Percentiles rank a stretch among this genome's conserved stretches.
phyloP scores from a whole-genome alignment of 2,329 filamentous ascomycete genomes.

The Trichoderma sp. region DNA sequence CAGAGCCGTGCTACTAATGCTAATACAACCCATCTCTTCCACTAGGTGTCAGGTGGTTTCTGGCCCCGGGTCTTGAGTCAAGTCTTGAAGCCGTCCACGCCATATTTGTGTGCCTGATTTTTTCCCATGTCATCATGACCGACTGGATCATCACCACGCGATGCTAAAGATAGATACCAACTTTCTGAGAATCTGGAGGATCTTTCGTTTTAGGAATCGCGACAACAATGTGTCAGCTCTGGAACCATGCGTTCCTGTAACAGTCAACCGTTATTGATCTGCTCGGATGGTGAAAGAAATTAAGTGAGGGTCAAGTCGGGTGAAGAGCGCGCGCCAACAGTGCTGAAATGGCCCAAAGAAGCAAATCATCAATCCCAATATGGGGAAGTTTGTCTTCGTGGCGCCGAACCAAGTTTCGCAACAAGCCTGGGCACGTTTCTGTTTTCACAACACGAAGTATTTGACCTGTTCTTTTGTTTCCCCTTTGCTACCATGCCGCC shows the following conservation, averaged over 20 bases:
- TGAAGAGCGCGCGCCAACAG: slow-evolving; percentile 20
- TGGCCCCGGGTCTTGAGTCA: not conserved
- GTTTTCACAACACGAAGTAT: not conserved
- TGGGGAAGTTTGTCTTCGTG: slow-evolving; percentile 12
- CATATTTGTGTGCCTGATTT: not conserved
- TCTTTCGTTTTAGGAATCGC: not conserved
- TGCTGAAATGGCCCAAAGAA: slow-evolving; percentile 13
- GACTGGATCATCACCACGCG: not conserved
- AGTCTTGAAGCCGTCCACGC: slow-evolving; percentile 14
- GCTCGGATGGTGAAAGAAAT: not conserved
- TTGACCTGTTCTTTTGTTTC: not conserved
- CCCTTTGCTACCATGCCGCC: not conserved
- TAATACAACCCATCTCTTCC: slow-evolving; percentile 11
- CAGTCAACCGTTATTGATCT: not conserved
- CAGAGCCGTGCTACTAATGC: slow-evolving; percentile 10
- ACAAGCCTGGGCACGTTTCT: slow-evolving; percentile 1
- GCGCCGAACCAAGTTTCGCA: slow-evolving; percentile 15
- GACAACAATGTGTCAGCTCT: slow-evolving; percentile 3
- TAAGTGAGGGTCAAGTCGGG: not conserved
- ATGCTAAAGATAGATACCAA: slow-evolving; percentile 15
- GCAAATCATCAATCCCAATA: slow-evolving; percentile 10
- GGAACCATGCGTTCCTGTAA: not conserved
- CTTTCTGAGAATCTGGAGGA: slow-evolving; percentile 1
- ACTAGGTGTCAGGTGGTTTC: slow-evolving; percentile 27
- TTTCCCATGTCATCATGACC: slow-evolving; percentile 19